These are phyloP conservation scores for Alternaria incomplexa DNA, from an alignment of 2,329 filamentous ascomycete species.

Conservation along the genomic window DNA sequence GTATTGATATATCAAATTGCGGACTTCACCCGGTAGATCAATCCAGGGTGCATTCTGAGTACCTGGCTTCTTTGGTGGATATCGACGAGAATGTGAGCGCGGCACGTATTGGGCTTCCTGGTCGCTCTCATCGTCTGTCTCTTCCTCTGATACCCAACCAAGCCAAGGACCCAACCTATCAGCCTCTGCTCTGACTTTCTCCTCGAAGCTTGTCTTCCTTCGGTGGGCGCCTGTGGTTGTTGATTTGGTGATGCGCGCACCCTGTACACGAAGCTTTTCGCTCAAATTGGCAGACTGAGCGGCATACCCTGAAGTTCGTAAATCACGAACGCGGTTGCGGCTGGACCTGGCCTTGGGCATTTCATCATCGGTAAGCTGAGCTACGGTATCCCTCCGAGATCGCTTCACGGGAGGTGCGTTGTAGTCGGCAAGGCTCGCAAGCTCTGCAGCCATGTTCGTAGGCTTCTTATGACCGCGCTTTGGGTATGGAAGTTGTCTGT, in stretches of 20 bases:
- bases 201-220: background rate
- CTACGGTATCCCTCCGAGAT: background rate
- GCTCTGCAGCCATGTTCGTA: background rate
- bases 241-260: background rate
- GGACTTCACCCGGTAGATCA: constrained; percentile 4
- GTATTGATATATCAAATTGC: constrained; percentile 11
- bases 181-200: background rate
- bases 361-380: background rate
- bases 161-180: background rate
- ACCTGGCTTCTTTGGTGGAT: background rate
- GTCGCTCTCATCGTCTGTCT: background rate
- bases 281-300: background rate
- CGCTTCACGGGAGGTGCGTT: constrained; percentile 1
- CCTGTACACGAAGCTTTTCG: background rate
- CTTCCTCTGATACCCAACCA: background rate
- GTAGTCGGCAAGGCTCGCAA: constrained; percentile 8
- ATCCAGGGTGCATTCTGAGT: constrained; percentile 5
- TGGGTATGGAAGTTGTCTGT: background rate
- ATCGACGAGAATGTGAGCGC: background rate
- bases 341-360: background rate
- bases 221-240: background rate
- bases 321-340: background rate
- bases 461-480: background rate
- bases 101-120: background rate
- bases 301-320: background rate